phyloP scores from a whole-genome alignment of 192 early-diverging fungal species.

The Phlyctochytrium arcticum region DNA sequence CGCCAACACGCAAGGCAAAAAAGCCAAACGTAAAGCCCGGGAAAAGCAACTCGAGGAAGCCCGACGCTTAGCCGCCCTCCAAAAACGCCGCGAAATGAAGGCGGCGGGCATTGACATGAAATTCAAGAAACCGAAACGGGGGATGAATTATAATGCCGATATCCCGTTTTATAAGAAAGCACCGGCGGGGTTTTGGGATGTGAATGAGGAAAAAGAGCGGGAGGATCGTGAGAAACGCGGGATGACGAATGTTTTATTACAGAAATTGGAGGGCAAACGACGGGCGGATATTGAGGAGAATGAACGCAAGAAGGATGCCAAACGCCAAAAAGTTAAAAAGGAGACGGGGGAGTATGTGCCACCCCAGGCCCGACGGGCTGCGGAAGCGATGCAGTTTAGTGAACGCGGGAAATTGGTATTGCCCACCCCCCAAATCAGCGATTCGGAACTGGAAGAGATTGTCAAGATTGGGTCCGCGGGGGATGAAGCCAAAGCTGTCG shows the following conservation, averaged over 20 bases:
- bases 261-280: conserved; percentile 83
- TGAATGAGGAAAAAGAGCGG: conserved; percentile 74
- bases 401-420: conserved; percentile 71
- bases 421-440: conserved; percentile 87
- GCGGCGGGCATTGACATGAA: conserved; percentile 88
- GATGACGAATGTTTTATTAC: conserved; percentile 66
- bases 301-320: conserved; percentile 73
- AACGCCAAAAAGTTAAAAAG: conserved; percentile 51
- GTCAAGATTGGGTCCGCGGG: conserved; percentile 85
- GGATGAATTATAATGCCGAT: conserved; percentile 94
- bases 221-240: conserved; percentile 54
- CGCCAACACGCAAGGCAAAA: conserved; percentile 99
- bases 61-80: conserved; percentile 77
- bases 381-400: conserved; percentile 57
- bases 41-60: conserved; percentile 97
- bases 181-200: conserved; percentile 89
- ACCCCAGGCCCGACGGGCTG: conserved; percentile 59
- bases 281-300: conserved; percentile 79
- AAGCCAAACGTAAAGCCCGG: conserved; percentile 97
- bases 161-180: conserved; percentile 90
- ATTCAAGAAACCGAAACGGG: conserved; percentile 54
- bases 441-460: conserved; percentile 86
- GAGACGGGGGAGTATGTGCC: conserved; percentile 63
- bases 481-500: conserved; percentile 67
- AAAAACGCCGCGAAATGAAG: conserved; percentile 94